Evolutionary conservation across 129 eudicot genomes (phyloP).

Genomic region (Heracleum sosnowskyi): DNA sequence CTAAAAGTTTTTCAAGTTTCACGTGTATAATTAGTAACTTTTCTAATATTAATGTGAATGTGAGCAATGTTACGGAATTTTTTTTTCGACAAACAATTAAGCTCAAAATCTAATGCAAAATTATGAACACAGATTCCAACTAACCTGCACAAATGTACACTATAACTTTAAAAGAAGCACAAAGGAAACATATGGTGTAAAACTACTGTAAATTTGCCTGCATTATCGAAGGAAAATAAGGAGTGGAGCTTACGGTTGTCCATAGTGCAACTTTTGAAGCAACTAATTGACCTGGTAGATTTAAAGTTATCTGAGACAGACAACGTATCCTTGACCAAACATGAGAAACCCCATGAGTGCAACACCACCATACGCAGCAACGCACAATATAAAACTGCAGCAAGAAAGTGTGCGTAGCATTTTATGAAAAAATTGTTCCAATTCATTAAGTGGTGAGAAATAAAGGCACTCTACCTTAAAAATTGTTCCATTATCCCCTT

Average conservation of each 20-base stretch:
- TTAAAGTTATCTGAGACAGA: conserved; percentile 86
- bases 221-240: neutral
- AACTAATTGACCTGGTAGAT: conserved; percentile 56
- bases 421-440: conserved; percentile 2
- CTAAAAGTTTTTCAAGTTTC: no score
- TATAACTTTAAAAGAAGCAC: neutral
- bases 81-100: neutral
- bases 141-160: conserved; percentile 42
- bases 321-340: conserved; percentile 68
- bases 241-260: conserved; percentile 59
- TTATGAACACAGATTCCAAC: neutral
- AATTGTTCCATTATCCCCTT: conserved; percentile 95
- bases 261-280: conserved; percentile 79
- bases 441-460: conserved; percentile 3
- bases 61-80: conserved; percentile 38
- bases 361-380: conserved; percentile 50
- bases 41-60: no score
- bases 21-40: no score
- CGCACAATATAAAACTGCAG: conserved; percentile 62
- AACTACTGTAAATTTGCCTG: neutral
- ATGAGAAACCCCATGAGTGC: conserved; percentile 83
- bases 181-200: neutral
- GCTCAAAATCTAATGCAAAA: neutral
- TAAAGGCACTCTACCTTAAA: conserved; percentile 33
- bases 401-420: neutral